Percentiles rank a stretch among this genome's conserved stretches.
Conservation (phyloP, 1,284 basidiomycete genomes). For the Pholiota adiposa region DNA sequence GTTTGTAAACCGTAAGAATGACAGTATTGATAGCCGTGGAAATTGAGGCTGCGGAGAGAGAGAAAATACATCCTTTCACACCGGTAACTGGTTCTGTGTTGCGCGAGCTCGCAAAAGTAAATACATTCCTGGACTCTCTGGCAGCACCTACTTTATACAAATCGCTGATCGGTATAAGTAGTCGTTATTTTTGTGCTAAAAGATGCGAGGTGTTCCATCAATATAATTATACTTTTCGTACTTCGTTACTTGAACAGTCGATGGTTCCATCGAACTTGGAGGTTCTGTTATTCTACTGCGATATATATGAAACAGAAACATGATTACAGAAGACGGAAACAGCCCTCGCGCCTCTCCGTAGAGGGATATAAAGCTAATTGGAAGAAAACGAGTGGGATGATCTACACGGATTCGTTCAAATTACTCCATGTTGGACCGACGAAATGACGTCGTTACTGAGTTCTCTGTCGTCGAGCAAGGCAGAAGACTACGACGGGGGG, state of each 20-base stretch:
- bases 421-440: neutral
- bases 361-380: neutral
- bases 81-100: neutral
- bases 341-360: neutral
- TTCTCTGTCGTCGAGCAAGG: no score
- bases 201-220: neutral
- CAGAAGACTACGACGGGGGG: no score
- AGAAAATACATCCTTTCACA: conserved; percentile 12
- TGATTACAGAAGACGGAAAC: neutral
- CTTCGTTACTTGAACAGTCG: neutral
- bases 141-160: neutral
- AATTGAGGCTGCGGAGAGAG: conserved; percentile 19
- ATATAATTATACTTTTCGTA: neutral
- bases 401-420: neutral
- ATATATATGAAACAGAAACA: neutral
- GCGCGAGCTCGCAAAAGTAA: neutral
- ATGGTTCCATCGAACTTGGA: neutral
- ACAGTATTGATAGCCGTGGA: neutral
- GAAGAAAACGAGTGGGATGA: neutral
- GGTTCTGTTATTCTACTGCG: neutral
- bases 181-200: conserved; percentile 1
- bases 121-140: neutral
- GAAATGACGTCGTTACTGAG: no score
- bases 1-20: no score
- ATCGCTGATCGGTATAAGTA: neutral